These are phyloP conservation scores for Heracleum sosnowskyi DNA, from an alignment of 129 eudicot genomes.

Conservation along the genomic window DNA sequence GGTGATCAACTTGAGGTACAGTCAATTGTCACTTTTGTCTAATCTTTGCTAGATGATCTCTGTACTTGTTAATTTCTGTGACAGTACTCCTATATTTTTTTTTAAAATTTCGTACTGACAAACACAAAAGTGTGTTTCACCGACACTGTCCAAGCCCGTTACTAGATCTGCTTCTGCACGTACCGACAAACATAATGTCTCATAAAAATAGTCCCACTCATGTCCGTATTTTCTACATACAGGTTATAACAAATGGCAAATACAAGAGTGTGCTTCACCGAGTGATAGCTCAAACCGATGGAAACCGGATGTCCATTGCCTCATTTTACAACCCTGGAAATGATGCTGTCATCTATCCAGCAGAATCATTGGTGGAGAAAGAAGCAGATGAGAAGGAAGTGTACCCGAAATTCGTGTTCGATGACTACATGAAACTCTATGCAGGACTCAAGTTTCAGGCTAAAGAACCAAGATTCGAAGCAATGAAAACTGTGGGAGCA, in stretches of 20 bases:
- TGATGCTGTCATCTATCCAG: conserved; percentile 59
- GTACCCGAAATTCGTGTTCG: conserved; percentile 57
- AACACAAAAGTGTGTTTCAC: neutral
- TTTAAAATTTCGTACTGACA: too few relatives aligned
- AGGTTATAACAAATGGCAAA: conserved; percentile 64
- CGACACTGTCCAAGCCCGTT: neutral
- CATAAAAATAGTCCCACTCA: neutral
- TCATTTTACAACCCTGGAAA: conserved; percentile 57
- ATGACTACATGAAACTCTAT: conserved; percentile 62
- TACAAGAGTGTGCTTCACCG: conserved; percentile 68
- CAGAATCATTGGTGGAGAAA: conserved; percentile 35
- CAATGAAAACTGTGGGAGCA: conserved; percentile 51
- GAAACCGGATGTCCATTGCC: conserved; percentile 53
- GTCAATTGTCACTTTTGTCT: neutral
- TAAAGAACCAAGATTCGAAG: conserved; percentile 65
- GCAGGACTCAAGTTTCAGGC: conserved; percentile 58
- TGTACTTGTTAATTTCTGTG: neutral
- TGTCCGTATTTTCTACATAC: neutral
- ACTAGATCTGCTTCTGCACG: neutral
- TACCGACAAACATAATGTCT: neutral
- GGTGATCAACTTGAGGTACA: conserved; percentile 63
- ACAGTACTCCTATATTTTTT: neutral
- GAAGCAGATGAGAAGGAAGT: conserved; percentile 23
- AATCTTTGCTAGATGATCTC: neutral
- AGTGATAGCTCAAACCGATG: conserved; percentile 50